phyloP scores from a whole-genome alignment of 345 rosid species.

The Iberis pinnata region DNA sequence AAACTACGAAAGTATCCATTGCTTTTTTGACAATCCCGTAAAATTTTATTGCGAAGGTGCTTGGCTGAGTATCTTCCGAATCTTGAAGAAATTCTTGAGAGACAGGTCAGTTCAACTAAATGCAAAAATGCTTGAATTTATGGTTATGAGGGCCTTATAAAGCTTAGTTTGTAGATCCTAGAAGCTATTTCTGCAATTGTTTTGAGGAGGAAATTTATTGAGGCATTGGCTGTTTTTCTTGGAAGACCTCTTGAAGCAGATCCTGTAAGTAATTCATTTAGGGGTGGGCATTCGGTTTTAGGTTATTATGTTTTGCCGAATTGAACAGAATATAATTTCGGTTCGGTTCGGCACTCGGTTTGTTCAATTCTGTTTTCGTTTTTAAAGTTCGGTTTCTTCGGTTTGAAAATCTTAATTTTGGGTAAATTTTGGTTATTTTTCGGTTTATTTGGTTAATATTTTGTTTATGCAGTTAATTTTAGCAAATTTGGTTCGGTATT shows the following conservation, averaged over 20 bases:
- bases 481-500: no score
- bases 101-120: slow-evolving; percentile 49
- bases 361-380: no score
- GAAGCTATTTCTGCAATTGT: slow-evolving; percentile 74
- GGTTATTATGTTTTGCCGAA: no score
- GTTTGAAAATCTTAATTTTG: no score
- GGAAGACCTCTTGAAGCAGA: slow-evolving; percentile 95
- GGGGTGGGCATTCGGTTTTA: no score
- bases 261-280: slow-evolving; percentile 54
- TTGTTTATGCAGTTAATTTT: no score
- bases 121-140: neutral
- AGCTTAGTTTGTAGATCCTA: slow-evolving; percentile 33
- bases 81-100: slow-evolving; percentile 75
- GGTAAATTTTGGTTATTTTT: no score
- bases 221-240: slow-evolving; percentile 55
- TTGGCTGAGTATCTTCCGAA: slow-evolving; percentile 98
- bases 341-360: no score
- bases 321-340: no score
- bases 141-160: neutral
- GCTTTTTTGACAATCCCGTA: neutral
- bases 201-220: slow-evolving; percentile 64
- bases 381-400: no score
- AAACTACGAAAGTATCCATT: neutral
- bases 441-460: no score
- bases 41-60: slow-evolving; percentile 54